These are phyloP conservation scores for Termitomyces sp. DNA, from an alignment of 768 basidiomycete genomes.

Conservation along the genomic window DNA sequence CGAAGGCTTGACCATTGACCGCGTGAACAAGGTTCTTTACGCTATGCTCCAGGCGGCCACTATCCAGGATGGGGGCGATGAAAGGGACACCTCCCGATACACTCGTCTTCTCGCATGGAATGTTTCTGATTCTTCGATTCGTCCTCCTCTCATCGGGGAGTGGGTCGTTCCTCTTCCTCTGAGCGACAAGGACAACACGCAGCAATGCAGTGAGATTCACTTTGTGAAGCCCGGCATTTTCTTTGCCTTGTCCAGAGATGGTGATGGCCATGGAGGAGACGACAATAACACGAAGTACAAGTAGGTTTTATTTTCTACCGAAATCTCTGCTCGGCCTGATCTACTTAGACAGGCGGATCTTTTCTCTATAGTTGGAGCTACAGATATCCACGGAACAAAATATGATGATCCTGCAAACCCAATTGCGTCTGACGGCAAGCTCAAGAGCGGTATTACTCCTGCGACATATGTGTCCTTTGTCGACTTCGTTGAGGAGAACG, in stretches of 20 bases:
- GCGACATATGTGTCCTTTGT: conserved; percentile 55
- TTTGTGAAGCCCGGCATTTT: conserved; percentile 51
- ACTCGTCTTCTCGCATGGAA: conserved; percentile 56
- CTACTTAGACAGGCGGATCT: conserved; percentile 49
- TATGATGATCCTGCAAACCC: conserved; percentile 51
- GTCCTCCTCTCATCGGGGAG: conserved; percentile 44
- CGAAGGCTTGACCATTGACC: conserved; percentile 51
- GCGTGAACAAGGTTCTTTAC: conserved; percentile 44
- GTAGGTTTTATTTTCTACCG: conserved; percentile 18
- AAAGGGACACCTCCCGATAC: conserved; percentile 41
- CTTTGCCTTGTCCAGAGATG: conserved; percentile 54
- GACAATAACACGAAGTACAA: conserved; percentile 48
- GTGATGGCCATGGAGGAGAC: conserved; percentile 51
- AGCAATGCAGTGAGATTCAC: conserved; percentile 51
- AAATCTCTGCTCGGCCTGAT: conserved; percentile 4
- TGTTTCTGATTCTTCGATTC: conserved; percentile 27
- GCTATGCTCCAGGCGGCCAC: conserved; percentile 59
- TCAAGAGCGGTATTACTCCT: conserved; percentile 42
- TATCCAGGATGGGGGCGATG: conserved; percentile 55
- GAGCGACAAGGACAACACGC: conserved; percentile 42
- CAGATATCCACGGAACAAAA: conserved; percentile 52
- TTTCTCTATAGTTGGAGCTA: conserved; percentile 50
- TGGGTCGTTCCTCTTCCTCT: conserved; percentile 56
- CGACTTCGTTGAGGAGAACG: conserved; percentile 42
- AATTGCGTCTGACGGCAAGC: conserved; percentile 41